These are phyloP conservation scores for Beverwykella pulmonaria DNA, from an alignment of 495 filamentous ascomycete genomes.

Conservation along the genomic window DNA sequence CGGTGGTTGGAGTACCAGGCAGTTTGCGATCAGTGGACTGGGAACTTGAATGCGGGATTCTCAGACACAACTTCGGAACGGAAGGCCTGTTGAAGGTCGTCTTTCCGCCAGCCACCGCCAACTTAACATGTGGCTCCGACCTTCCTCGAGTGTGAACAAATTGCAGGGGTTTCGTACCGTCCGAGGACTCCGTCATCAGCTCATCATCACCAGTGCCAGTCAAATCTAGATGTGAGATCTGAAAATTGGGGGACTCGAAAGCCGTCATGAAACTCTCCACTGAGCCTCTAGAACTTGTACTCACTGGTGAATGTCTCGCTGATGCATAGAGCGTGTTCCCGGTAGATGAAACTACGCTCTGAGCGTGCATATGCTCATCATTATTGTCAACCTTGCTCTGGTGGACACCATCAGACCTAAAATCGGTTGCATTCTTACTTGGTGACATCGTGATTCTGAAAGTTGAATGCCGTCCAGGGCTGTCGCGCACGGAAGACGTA, in stretches of 20 bases:
- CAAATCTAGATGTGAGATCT: constrained; percentile 2
- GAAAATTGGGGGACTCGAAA: constrained; percentile 12
- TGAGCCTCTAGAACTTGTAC: constrained; percentile 7
- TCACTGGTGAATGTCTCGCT: constrained; percentile 16
- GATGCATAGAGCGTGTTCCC: constrained; percentile 3
- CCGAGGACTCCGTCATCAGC: not conserved
- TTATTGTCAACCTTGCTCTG: not conserved
- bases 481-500: not conserved
- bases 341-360: not conserved
- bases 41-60: constrained; percentile 12
- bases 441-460: constrained; percentile 20
- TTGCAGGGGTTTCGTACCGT: constrained; percentile 6
- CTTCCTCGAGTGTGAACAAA: constrained; percentile 4
- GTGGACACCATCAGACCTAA: not conserved
- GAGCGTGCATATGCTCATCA: not conserved
- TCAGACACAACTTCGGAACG: constrained; percentile 28
- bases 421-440: not conserved
- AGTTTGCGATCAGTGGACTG: constrained; percentile 18
- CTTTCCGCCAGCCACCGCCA: not conserved
- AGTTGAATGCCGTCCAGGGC: not conserved
- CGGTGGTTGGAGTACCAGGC: constrained; percentile 9
- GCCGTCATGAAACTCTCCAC: constrained; percentile 19
- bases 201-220: constrained; percentile 8
- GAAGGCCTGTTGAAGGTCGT: not conserved
- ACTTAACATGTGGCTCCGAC: constrained; percentile 6